Evolutionary conservation across 163 green algal genomes (phyloP).

Genomic region (Scenedesmus sp.): DNA sequence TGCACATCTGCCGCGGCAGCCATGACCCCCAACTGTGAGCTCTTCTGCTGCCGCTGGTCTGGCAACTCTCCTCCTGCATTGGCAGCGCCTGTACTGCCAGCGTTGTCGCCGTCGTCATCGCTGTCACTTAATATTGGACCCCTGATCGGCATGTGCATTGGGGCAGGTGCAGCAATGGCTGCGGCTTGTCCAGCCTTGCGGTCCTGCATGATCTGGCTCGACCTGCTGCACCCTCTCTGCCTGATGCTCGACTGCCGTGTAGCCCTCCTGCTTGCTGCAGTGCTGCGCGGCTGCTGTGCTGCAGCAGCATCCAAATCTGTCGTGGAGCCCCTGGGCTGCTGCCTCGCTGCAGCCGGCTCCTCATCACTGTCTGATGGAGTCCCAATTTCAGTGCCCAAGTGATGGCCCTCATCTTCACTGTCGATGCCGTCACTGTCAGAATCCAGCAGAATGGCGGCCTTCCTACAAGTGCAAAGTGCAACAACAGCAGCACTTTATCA

Average conservation of each 20-base stretch:
- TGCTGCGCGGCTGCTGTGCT: constrained; percentile 34
- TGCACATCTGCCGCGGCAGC: background rate
- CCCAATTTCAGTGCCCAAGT: constrained; percentile 36
- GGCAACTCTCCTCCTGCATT: background rate
- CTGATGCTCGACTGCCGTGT: background rate
- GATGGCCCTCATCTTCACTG: constrained; percentile 39
- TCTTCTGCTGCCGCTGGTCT: background rate
- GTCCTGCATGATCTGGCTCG: background rate
- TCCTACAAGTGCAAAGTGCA: background rate
- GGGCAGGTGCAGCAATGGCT: background rate
- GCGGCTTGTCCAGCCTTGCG: background rate
- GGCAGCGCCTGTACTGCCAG: background rate
- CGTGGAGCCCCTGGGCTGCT: background rate
- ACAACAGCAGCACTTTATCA: background rate
- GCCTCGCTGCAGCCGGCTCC: background rate
- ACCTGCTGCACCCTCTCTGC: constrained; percentile 2
- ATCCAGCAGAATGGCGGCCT: constrained; percentile 53
- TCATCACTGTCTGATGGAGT: constrained; percentile 27
- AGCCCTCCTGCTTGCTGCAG: constrained; percentile 26
- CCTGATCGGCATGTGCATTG: background rate
- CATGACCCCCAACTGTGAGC: background rate
- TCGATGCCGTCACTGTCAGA: constrained; percentile 54
- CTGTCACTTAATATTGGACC: constrained; percentile 8
- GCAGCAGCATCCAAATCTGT: background rate
- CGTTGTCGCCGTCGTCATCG: background rate